Conservation (phyloP, 345 rosid species). For the Eutrema yunnanense region DNA sequence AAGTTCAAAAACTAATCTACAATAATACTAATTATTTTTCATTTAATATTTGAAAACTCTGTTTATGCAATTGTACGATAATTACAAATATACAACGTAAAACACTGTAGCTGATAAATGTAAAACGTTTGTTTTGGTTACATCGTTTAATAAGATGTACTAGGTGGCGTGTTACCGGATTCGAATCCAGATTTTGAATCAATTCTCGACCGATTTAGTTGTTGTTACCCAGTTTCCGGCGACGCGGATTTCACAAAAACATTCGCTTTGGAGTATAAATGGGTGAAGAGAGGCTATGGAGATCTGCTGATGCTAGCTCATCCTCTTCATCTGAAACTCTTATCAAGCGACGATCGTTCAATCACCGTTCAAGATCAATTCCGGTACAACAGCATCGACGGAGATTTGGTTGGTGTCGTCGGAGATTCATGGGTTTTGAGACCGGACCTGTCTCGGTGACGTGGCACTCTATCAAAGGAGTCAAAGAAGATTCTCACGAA, state of each 20-base stretch:
- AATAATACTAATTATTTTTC: no score
- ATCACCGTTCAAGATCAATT: constrained; percentile 51
- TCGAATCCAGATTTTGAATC: constrained; percentile 40
- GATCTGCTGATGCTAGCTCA: constrained; percentile 90
- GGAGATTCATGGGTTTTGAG: constrained; percentile 78
- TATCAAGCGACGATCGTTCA: constrained; percentile 34
- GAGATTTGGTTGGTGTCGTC: constrained; percentile 77
- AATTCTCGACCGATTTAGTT: constrained; percentile 68
- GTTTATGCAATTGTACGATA: no score
- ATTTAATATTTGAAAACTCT: no score
- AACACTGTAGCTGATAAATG: no score
- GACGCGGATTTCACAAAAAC: constrained; percentile 63
- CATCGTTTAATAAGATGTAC: no score
- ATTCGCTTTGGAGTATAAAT: constrained; percentile 65
- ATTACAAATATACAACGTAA: no score
- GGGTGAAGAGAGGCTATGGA: constrained; percentile 89
- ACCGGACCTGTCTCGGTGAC: constrained; percentile 58
- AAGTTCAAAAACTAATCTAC: no score
- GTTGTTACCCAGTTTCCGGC: constrained; percentile 78
- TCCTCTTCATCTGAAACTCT: constrained; percentile 69
- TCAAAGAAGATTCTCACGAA: constrained; percentile 39
- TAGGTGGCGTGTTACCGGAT: constrained; percentile 34
- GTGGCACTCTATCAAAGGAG: constrained; percentile 81
- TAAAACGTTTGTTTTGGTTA: no score
- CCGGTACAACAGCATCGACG: constrained; percentile 70